These are phyloP conservation scores for Phytophthora europaea DNA, from an alignment of 352 stramenopile species.

Conservation along the genomic window DNA sequence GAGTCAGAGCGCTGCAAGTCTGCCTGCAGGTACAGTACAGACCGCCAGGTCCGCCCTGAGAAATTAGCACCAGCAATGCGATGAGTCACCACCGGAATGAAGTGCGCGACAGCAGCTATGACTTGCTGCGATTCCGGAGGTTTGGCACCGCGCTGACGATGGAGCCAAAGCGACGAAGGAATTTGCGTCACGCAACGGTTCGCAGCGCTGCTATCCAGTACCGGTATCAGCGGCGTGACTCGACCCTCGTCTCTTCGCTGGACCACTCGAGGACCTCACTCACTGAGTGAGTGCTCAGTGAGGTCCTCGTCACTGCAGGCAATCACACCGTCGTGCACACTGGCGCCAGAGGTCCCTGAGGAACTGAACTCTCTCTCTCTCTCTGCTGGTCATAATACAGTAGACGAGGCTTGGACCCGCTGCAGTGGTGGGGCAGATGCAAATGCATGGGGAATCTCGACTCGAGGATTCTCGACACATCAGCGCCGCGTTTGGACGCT, in stretches of 20 bases:
- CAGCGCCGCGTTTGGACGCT: background rate
- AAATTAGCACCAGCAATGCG: background rate
- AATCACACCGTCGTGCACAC: background rate
- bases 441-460: background rate
- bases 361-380: too few relatives aligned
- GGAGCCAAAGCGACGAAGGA: background rate
- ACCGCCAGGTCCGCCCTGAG: background rate
- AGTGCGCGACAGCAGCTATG: background rate
- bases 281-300: too few relatives aligned
- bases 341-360: background rate
- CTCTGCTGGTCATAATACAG: background rate
- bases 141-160: background rate
- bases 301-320: background rate
- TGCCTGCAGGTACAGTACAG: background rate
- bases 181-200: background rate
- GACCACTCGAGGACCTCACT: background rate
- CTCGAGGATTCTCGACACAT: background rate
- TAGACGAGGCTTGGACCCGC: background rate
- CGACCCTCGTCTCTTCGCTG: background rate
- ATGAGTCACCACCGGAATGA: constrained; percentile 2
- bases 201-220: too few relatives aligned
- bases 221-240: background rate
- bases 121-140: background rate
- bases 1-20: background rate
- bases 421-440: background rate